A percentile compares a stretch with the other conserved stretches of the same genome.
These are phyloP conservation scores for Cystobasidium onofrii DNA, from an alignment of 768 basidiomycete genomes.

Conservation along the genomic window DNA sequence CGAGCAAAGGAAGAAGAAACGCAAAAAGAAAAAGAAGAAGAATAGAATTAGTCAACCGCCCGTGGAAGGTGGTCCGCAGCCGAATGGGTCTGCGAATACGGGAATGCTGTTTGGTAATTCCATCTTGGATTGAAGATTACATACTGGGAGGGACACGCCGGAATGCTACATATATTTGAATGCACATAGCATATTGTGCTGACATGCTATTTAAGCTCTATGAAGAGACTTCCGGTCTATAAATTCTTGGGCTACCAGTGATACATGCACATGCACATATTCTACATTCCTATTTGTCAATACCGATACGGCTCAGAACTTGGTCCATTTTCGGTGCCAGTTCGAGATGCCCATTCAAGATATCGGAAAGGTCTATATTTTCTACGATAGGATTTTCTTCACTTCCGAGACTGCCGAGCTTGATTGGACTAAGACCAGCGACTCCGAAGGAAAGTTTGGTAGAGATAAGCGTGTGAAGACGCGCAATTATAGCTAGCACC, in stretches of 20 bases:
- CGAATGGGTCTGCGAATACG: neutral
- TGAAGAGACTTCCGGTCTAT: too few species aligned
- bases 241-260: too few species aligned
- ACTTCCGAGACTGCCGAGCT: neutral
- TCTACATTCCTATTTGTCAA: conserved; percentile 13
- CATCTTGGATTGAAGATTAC: conserved; percentile 1
- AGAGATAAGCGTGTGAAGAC: conserved; percentile 37
- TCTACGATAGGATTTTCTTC: conserved; percentile 9
- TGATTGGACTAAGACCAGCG: conserved; percentile 32
- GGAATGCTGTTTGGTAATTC: conserved; percentile 22
- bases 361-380: conserved; percentile 31
- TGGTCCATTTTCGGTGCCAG: conserved; percentile 18
- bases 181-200: too few species aligned
- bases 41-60: neutral
- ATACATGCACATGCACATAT: too few species aligned
- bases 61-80: neutral
- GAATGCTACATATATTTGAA: too few species aligned
- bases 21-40: conserved; percentile 24
- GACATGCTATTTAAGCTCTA: too few species aligned
- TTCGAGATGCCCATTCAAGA: conserved; percentile 33
- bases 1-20: conserved; percentile 2
- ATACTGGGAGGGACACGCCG: too few species aligned
- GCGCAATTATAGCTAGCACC: conserved; percentile 36
- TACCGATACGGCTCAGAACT: conserved; percentile 23
- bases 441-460: conserved; percentile 30